These are phyloP conservation scores for Cladosporium velox DNA, from an alignment of 2,329 filamentous ascomycete genomes.

Conservation along the genomic window DNA sequence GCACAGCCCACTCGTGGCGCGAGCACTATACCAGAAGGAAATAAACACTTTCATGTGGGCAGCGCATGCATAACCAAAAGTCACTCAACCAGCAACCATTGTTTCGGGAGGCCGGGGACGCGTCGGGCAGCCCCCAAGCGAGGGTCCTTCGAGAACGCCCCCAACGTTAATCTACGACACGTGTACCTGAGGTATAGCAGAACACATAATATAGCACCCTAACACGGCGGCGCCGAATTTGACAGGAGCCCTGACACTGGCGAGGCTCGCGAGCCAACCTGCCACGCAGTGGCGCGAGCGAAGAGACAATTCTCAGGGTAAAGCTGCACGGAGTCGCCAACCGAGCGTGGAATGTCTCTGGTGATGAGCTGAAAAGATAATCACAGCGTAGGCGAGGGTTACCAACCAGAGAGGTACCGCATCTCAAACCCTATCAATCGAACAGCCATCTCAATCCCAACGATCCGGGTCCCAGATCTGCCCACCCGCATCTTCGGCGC, in stretches of 20 bases:
- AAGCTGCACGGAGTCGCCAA: not conserved
- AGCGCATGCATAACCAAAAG: not conserved
- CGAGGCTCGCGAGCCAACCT: not conserved
- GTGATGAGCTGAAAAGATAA: not conserved
- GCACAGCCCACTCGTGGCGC: not conserved
- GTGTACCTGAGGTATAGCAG: slow-evolving; percentile 9
- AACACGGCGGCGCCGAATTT: slow-evolving; percentile 6
- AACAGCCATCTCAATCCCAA: not conserved
- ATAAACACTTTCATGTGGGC: not conserved
- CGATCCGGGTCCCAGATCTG: not conserved
- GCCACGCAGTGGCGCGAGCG: not conserved
- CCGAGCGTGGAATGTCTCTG: not conserved
- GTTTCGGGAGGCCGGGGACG: slow-evolving; percentile 9
- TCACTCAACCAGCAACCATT: not conserved
- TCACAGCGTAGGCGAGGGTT: not conserved
- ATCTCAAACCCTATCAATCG: not conserved
- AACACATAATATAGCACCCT: not conserved
- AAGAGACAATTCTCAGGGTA: not conserved
- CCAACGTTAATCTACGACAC: slow-evolving; percentile 11
- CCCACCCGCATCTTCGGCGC: not conserved
- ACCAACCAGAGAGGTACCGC: not conserved
- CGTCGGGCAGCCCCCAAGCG: slow-evolving; percentile 5
- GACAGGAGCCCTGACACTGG: not conserved
- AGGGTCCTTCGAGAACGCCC: slow-evolving; percentile 13
- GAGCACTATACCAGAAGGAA: not conserved